Evolutionary conservation across 495 filamentous ascomycete genomes (phyloP).

Genomic region (Rostrohypoxylon terebratum): DNA sequence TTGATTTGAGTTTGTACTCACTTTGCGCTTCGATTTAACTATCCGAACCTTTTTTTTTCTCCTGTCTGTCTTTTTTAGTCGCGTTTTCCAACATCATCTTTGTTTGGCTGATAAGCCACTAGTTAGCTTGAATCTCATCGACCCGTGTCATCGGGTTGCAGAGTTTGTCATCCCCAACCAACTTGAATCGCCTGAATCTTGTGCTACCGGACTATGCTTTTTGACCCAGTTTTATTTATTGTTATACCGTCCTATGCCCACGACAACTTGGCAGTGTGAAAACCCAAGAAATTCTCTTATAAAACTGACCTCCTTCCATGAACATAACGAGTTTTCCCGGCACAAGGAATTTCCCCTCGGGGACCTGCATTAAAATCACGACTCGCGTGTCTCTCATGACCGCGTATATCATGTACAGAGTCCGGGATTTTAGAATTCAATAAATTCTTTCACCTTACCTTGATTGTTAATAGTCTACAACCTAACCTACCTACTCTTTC

Average conservation of each 20-base stretch:
- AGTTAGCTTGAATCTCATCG: constrained; percentile 1
- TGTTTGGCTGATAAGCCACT: constrained; percentile 7
- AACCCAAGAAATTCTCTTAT: background rate
- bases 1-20: constrained; percentile 15
- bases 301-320: background rate
- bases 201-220: background rate
- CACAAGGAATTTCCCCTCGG: background rate
- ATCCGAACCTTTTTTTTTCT: constrained; percentile 13
- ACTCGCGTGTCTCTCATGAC: background rate
- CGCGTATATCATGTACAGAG: background rate
- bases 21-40: constrained; percentile 12
- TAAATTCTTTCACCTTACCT: background rate
- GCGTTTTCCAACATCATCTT: constrained; percentile 4
- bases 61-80: background rate
- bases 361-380: background rate
- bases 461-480: background rate
- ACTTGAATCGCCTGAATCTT: background rate
- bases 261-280: background rate
- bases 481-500: too few species aligned
- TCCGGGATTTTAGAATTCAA: background rate
- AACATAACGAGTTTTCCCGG: background rate
- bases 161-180: background rate
- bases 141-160: background rate
- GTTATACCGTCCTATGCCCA: background rate
- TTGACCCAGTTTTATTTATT: background rate